These are phyloP conservation scores for Sporothrix mexicana DNA, from an alignment of 2,329 filamentous ascomycete species.

Conservation along the genomic window DNA sequence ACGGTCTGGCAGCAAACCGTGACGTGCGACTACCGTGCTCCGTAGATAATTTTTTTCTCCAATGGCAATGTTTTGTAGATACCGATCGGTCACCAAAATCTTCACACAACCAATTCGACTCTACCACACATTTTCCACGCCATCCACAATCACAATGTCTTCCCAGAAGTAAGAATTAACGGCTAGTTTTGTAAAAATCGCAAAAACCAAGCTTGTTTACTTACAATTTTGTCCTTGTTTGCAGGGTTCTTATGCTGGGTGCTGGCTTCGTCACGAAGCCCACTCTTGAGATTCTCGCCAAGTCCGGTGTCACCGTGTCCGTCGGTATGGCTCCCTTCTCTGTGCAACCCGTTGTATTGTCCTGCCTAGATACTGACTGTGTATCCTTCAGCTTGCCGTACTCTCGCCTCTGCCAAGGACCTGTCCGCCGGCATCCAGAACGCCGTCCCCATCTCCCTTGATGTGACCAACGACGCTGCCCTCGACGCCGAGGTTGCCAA, in stretches of 20 bases:
- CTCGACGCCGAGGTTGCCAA: slow-evolving; percentile 82
- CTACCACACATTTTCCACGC: slow-evolving; percentile 10
- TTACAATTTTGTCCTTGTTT: slow-evolving; percentile 13
- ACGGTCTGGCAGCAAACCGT: slow-evolving; percentile 25
- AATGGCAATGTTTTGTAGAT: slow-evolving; percentile 19
- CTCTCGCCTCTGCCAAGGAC: slow-evolving; percentile 75
- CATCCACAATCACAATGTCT: slow-evolving; percentile 27
- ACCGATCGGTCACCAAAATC: slow-evolving; percentile 13
- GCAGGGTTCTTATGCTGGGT: slow-evolving; percentile 51
- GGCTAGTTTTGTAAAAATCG: background rate
- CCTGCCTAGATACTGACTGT: background rate
- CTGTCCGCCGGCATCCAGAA: slow-evolving; percentile 75
- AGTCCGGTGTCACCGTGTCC: slow-evolving; percentile 67
- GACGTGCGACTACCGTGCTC: slow-evolving; percentile 19
- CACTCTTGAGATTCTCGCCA: slow-evolving; percentile 66
- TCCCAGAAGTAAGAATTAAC: slow-evolving; percentile 30
- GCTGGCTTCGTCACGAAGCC: slow-evolving; percentile 67
- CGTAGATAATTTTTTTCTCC: slow-evolving; percentile 28
- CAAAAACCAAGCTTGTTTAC: background rate
- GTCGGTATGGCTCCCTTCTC: slow-evolving; percentile 56
- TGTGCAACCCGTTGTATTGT: background rate
- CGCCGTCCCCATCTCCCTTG: slow-evolving; percentile 78
- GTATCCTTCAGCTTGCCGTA: slow-evolving; percentile 71
- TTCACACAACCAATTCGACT: slow-evolving; percentile 22
- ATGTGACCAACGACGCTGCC: slow-evolving; percentile 76